Evolutionary conservation across 2,329 filamentous ascomycete genomes (phyloP).

Genomic region (Clathrospora elynae): DNA sequence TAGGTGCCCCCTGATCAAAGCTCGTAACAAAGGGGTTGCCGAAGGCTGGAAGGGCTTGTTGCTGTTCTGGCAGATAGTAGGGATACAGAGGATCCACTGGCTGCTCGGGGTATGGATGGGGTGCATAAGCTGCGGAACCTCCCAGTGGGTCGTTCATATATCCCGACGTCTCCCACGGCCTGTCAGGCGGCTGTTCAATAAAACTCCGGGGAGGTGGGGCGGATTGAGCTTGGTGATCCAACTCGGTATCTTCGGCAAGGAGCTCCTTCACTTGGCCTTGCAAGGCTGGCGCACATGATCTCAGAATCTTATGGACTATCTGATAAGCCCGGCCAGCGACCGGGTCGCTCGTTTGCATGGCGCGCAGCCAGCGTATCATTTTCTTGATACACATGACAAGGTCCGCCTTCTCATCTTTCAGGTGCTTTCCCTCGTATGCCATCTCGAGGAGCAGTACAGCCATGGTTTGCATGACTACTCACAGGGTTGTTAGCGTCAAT

Average conservation of each 20-base stretch:
- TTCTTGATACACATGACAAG: conserved; percentile 42
- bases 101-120: not conserved
- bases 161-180: not conserved
- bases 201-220: not conserved
- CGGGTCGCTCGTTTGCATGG: conserved; percentile 35
- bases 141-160: not conserved
- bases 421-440: conserved; percentile 36
- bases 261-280: conserved; percentile 21
- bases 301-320: conserved; percentile 24
- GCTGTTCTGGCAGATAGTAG: not conserved
- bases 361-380: conserved; percentile 41
- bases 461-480: conserved; percentile 46
- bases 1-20: conserved; percentile 25
- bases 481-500: not conserved
- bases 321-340: conserved; percentile 41
- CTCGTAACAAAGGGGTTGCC: conserved; percentile 30
- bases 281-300: conserved; percentile 18
- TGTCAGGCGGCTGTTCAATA: not conserved
- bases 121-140: not conserved
- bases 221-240: not conserved
- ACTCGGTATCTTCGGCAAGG: conserved; percentile 2
- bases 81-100: not conserved
- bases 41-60: conserved; percentile 10
- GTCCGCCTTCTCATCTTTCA: conserved; percentile 29
- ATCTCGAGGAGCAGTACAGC: conserved; percentile 48